phyloP scores from a whole-genome alignment of 2,329 filamentous ascomycete species.

The Kalmusia sp. region DNA sequence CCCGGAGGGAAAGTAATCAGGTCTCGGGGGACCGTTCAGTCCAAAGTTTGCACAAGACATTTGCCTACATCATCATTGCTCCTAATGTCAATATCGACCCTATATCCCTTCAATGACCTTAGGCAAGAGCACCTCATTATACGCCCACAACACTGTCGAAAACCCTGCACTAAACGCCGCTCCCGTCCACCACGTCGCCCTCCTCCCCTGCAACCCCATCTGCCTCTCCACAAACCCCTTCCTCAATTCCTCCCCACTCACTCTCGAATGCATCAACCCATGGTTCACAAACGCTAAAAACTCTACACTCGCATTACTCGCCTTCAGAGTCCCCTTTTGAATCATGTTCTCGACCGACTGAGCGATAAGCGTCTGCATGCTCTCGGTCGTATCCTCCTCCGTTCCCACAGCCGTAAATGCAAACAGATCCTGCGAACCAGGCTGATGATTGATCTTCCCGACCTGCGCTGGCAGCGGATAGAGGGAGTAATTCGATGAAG shows the following conservation, averaged over 20 bases:
- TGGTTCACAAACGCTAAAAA: slow-evolving; percentile 5
- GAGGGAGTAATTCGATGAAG: background rate
- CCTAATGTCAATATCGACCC: slow-evolving; percentile 1
- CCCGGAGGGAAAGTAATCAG: no score
- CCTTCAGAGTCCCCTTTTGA: background rate
- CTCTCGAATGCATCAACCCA: slow-evolving; percentile 4
- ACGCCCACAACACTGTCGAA: slow-evolving; percentile 5
- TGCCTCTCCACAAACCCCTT: slow-evolving; percentile 4
- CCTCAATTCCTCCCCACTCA: background rate
- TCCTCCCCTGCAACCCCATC: slow-evolving; percentile 1
- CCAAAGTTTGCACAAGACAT: no score
- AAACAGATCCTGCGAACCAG: background rate
- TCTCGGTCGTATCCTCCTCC: background rate
- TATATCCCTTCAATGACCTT: background rate
- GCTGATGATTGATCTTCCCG: slow-evolving; percentile 2
- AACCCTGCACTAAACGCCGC: slow-evolving; percentile 1
- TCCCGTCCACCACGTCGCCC: slow-evolving; percentile 1
- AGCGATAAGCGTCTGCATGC: slow-evolving; percentile 2
- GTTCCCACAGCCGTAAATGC: slow-evolving; percentile 3
- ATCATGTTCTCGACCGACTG: slow-evolving; percentile 8
- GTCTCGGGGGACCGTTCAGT: no score
- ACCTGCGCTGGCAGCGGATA: slow-evolving; percentile 4
- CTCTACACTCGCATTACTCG: background rate
- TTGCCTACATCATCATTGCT: no score
- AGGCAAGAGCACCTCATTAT: slow-evolving; percentile 1